Base-by-base conservation (phyloP, 495 filamentous ascomycete species). In the Talaromyces proteolyticus region DNA sequence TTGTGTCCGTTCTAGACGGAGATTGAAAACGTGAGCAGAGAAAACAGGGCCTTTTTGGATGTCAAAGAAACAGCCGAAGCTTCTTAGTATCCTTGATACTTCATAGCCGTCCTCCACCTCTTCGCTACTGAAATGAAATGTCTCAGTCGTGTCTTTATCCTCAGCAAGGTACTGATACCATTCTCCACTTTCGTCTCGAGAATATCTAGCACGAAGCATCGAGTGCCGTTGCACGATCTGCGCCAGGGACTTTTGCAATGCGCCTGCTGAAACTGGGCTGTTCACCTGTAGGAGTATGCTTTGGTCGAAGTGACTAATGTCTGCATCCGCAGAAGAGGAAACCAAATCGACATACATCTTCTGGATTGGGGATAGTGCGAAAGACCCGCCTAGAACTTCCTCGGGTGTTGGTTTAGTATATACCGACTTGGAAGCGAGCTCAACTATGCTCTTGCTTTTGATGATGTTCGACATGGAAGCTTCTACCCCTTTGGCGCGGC, bases 231-330 rank as follows among this genome's bases (percentile, higher is more conserved):
- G 59, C 12, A 82, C 72, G 6, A 84, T 55, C 0, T 73, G 62
- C 26, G 74, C 65, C 17, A 79, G 47, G 1, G 80, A 77, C 1
- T 63, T 57, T 5, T 57, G 52, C 11, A 86, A 47, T 16, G 73
- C 69, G 10, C 66, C 60, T 4, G 68, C 44, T 5, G 65, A 54
- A 22, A 75, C 64, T 2, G 50, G 55, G 46, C 61, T 64, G 14
- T 65, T 72, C 6, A 84, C 48, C 6, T 73, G 69, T 11, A 87
- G 58, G 0, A 84, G 55, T 38, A 84, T 68, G 57, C 77, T 81
- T 53, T 81, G 79, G 56, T 84, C 84, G 57, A 81, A 87, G 37
- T 81, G 75, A n/a, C n/a, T n/a, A n/a, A n/a, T n/a, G n/a, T n/a
- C n/a, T n/a, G n/a, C n/a, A 45, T 76, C 73, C 44, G 68, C 63